Conservation (phyloP, 1,284 basidiomycete species). For the Austroboletus rostrupii region DNA sequence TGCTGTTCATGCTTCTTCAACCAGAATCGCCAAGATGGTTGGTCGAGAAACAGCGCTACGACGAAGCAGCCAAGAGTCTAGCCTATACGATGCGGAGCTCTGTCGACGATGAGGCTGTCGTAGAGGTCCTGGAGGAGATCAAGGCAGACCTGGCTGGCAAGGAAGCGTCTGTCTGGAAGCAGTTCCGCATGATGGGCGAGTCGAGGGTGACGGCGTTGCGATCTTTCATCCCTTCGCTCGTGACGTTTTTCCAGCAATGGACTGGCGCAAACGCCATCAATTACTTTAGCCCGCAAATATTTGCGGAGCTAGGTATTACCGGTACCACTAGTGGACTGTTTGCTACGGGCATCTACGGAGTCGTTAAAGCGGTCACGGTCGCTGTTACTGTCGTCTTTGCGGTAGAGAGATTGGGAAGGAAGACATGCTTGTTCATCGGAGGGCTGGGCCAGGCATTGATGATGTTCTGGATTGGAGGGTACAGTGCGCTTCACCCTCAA, state of each 20-base stretch:
- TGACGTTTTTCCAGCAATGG: conserved; percentile 59
- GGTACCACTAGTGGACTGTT: conserved; percentile 50
- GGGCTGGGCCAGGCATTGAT: conserved; percentile 41
- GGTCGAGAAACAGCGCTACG: conserved; percentile 47
- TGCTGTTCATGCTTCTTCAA: conserved; percentile 46
- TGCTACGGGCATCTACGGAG: conserved; percentile 60
- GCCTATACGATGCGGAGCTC: conserved; percentile 42
- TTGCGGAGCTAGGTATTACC: conserved; percentile 50
- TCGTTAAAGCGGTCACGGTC: conserved; percentile 51
- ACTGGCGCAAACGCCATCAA: conserved; percentile 60
- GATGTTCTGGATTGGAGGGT: conserved; percentile 52
- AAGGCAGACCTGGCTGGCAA: conserved; percentile 47
- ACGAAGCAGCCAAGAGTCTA: conserved; percentile 47
- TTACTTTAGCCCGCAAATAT: conserved; percentile 51
- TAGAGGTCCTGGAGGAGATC: conserved; percentile 48
- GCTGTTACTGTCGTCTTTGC: conserved; percentile 38
- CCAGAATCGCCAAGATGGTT: conserved; percentile 63
- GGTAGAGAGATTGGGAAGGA: conserved; percentile 43
- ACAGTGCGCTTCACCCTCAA: conserved; percentile 34
- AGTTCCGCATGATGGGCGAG: conserved; percentile 43
- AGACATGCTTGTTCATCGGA: conserved; percentile 43
- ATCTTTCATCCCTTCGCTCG: conserved; percentile 48
- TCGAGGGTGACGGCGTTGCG: conserved; percentile 41
- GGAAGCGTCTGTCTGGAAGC: conserved; percentile 33
- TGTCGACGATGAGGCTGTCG: conserved; percentile 39